Conservation (phyloP, 208 protist species). For the Polymyxa betae region DNA sequence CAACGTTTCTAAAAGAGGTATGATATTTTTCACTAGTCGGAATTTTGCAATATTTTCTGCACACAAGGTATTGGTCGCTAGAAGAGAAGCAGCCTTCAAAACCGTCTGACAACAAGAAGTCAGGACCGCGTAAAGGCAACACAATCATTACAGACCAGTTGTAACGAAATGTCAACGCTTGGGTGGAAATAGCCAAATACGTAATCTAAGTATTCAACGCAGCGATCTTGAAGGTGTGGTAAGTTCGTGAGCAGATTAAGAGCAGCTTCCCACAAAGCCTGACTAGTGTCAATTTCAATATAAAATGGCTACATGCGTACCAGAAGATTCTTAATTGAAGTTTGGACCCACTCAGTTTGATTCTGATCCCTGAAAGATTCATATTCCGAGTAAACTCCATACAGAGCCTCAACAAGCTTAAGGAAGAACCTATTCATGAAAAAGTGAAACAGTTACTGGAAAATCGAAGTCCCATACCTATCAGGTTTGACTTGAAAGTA, state of each 20-base stretch:
- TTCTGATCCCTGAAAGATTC: slow-evolving; percentile 14
- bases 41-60: slow-evolving; percentile 50
- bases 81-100: neutral
- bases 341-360: slow-evolving; percentile 21
- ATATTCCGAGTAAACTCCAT: slow-evolving; percentile 17
- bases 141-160: neutral
- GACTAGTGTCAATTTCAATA: neutral
- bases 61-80: slow-evolving; percentile 34
- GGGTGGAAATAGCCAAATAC: slow-evolving; percentile 52
- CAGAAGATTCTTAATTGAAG: slow-evolving; percentile 28
- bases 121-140: neutral
- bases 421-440: slow-evolving; percentile 40
- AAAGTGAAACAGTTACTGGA: neutral
- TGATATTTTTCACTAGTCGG: slow-evolving; percentile 34
- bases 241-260: slow-evolving; percentile 47
- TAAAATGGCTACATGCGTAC: neutral
- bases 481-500: slow-evolving; percentile 51
- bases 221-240: slow-evolving; percentile 47
- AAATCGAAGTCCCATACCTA: neutral
- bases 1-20: slow-evolving; percentile 13
- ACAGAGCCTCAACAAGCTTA: slow-evolving; percentile 44
- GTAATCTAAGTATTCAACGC: slow-evolving; percentile 49
- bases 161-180: neutral
- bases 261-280: slow-evolving; percentile 24
- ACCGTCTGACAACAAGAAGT: neutral